phyloP scores from a whole-genome alignment of 352 stramenopile species.

The Pythium aphanidermatum region DNA sequence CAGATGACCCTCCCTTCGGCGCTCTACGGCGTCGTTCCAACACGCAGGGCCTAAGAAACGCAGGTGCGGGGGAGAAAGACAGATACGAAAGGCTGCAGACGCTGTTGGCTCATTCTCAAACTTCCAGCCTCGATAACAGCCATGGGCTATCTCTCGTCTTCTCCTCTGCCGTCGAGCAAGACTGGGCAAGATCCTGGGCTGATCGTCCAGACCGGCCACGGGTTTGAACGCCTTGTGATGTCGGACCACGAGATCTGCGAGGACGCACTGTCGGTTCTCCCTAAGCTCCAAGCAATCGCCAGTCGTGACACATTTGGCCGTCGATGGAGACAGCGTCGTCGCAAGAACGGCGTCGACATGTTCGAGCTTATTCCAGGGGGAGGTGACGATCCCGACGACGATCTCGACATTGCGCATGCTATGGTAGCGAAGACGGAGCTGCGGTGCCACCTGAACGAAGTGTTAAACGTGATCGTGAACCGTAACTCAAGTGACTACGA shows the following conservation, averaged over 20 bases:
- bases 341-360: constrained; percentile 29
- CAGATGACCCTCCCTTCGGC: no score
- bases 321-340: constrained; percentile 23
- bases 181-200: no score
- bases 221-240: constrained; percentile 16
- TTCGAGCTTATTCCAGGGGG: constrained; percentile 30
- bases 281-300: constrained; percentile 39
- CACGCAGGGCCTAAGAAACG: no score
- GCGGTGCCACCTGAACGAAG: constrained; percentile 53
- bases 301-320: constrained; percentile 22
- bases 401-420: constrained; percentile 46
- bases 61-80: no score
- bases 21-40: no score
- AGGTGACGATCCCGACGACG: constrained; percentile 16
- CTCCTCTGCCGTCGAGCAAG: no score
- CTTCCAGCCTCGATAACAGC: no score
- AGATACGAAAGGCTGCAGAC: no score
- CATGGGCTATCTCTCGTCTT: no score
- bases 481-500: constrained; percentile 34
- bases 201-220: constrained; percentile 3
- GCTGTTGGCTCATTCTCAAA: no score
- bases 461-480: constrained; percentile 46
- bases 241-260: constrained; percentile 46
- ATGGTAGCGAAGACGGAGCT: constrained; percentile 44
- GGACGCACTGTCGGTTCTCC: constrained; percentile 44